phyloP scores from a whole-genome alignment of 805 yeast genomes.

The Candida sphagnicola region DNA sequence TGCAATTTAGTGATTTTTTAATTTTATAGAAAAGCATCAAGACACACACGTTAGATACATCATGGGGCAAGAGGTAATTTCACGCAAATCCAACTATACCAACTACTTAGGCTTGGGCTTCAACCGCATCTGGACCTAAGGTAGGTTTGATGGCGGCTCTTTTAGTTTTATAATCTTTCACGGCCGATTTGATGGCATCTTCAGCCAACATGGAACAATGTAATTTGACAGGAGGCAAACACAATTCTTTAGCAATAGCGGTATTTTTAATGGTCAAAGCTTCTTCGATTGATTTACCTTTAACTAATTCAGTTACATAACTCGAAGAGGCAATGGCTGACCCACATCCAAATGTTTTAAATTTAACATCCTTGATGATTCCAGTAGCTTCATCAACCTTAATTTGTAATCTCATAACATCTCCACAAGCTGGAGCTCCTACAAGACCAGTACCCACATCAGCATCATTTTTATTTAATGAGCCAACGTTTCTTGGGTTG shows the following conservation, averaged over 20 bases:
- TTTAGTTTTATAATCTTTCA: conserved; percentile 90
- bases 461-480: conserved; percentile 69
- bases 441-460: conserved; percentile 96
- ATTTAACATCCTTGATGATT: conserved; percentile 88
- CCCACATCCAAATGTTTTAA: conserved; percentile 99
- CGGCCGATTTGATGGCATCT: conserved; percentile 96
- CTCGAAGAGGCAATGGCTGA: conserved; percentile 96
- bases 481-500: conserved; percentile 95
- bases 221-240: conserved; percentile 93
- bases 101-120: conserved; percentile 10
- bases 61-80: no score
- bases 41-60: no score
- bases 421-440: conserved; percentile 99
- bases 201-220: conserved; percentile 99
- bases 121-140: conserved; percentile 55
- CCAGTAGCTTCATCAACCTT: conserved; percentile 90
- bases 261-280: conserved; percentile 92
- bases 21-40: no score
- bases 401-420: conserved; percentile 96
- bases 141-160: conserved; percentile 50
- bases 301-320: conserved; percentile 90
- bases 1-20: no score
- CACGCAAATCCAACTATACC: no score
- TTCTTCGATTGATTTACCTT: conserved; percentile 92
- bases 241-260: conserved; percentile 88